Conservation (phyloP, 345 rosid species). For the Euphorbia peplus region DNA sequence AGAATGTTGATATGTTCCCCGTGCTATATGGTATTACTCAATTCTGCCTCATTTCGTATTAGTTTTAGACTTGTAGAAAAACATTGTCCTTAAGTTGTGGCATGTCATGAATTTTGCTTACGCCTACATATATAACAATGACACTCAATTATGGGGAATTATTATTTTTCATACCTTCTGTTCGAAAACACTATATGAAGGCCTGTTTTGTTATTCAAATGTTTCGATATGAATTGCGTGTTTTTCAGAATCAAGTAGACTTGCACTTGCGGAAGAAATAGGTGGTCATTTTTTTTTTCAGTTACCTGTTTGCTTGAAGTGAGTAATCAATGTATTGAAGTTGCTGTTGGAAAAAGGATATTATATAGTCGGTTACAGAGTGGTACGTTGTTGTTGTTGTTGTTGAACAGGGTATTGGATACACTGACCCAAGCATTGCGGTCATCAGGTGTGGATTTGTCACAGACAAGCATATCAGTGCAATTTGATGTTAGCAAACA, state of each 20-base stretch:
- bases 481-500: constrained; percentile 57
- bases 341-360: constrained; percentile 2
- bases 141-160: too few relatives aligned
- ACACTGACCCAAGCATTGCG: constrained; percentile 53
- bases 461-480: constrained; percentile 61
- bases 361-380: constrained; percentile 6
- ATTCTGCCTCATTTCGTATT: neutral
- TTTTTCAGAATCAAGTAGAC: neutral
- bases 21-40: neutral
- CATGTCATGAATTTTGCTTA: neutral
- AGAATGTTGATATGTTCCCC: neutral
- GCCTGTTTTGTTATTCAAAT: neutral
- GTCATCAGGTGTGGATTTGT: constrained; percentile 66
- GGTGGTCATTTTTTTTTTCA: neutral
- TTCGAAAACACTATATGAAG: neutral
- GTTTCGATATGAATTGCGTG: neutral
- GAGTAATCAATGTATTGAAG: neutral
- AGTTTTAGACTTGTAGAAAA: neutral
- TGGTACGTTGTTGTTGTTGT: constrained; percentile 14
- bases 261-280: neutral
- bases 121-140: neutral
- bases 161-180: neutral
- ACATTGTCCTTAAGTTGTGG: neutral
- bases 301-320: neutral
- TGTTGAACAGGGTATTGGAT: constrained; percentile 50